A percentile compares a stretch with the other conserved stretches of the same genome.
phyloP scores from a whole-genome alignment of 495 filamentous ascomycete genomes.

The Hypomontagnella monticulosa region DNA sequence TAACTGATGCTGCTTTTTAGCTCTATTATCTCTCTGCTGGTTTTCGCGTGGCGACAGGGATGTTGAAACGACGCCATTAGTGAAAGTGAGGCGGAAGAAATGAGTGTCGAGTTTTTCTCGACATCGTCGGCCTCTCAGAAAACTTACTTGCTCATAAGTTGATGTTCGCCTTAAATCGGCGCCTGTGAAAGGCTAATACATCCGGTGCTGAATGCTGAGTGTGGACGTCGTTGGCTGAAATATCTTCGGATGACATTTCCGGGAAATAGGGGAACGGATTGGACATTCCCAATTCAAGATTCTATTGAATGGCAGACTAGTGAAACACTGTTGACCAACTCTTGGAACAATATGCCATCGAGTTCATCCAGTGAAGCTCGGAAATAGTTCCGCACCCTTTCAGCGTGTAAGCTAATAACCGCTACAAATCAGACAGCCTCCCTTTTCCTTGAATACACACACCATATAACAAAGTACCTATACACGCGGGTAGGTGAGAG shows the following conservation, averaged over 20 bases:
- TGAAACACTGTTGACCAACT: constrained; percentile 13
- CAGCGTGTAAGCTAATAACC: constrained; percentile 6
- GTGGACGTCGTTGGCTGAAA: constrained; percentile 1
- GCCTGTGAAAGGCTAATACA: neutral
- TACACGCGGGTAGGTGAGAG: constrained; percentile 3
- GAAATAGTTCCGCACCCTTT: constrained; percentile 11
- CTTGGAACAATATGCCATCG: neutral
- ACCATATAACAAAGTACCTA: constrained; percentile 1
- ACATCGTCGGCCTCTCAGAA: neutral
- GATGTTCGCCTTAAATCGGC: constrained; percentile 1
- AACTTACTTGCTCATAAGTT: constrained; percentile 5
- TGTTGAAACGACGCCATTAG: constrained; percentile 38
- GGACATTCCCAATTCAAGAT: constrained; percentile 15
- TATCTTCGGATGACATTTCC: neutral
- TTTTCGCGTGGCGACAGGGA: constrained; percentile 38
- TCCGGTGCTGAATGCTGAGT: neutral
- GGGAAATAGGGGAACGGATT: constrained; percentile 3
- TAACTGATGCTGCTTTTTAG: constrained; percentile 6
- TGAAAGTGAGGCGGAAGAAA: constrained; percentile 41
- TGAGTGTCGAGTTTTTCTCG: constrained; percentile 8
- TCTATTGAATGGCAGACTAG: constrained; percentile 19
- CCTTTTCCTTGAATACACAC: constrained; percentile 1
- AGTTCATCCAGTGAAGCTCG: constrained; percentile 17
- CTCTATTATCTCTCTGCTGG: constrained; percentile 7
- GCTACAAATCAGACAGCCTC: constrained; percentile 1